Base-by-base conservation (phyloP, 2,329 filamentous ascomycete genomes). In the Cadophora luteo-olivacea region DNA sequence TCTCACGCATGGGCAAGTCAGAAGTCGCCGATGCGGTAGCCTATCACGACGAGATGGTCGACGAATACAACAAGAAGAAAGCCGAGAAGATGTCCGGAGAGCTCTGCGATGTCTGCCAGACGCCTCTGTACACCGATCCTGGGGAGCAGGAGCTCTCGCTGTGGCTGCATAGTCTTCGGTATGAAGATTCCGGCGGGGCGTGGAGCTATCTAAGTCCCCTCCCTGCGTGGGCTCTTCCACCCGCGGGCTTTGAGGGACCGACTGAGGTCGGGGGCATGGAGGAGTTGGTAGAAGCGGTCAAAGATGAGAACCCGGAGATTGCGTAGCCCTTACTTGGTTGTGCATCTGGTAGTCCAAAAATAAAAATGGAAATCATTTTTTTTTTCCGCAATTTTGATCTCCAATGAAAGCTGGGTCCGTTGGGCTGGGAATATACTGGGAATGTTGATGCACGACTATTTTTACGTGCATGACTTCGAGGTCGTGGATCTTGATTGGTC, bases 1-100 rank as follows among this genome's bases (percentile, higher is more conserved):
- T 99, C 4, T 89, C 90, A 38, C 88, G 90, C 38, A 97, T 99
- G 93, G 96, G 96, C 73, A 98, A 98, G 80, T 90, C 94, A 19
- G 94, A 99, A 75, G 89, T 95, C 9, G 93, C 95, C 0, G 91
- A 97, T 76, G 94, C 96, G 0, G 91, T 97, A 22, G 92, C 93
- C 1, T 98, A 97, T 80, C 92, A 97, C 57, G 93, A 97, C 77
- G 93, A 96, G 75, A 94, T 97, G 88, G 91, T 97, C 48, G 91
- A 94, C 73, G 86, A 91, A 66, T 98, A 98, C 79, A 89, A 97
- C 77, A 93, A 94, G 81, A 89, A 90, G 75, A 94, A 95, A 75
- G 95, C 94, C 0, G 96, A 99, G 83, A 94, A 93, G 79, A 91
- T 98, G 86, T 97, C 94, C 0, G 96, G 96, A 14, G 84, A 94